Percentiles rank a stretch among this genome's conserved stretches.
Conservation (phyloP, 2,329 filamentous ascomycete genomes). For the Lasiodiplodia gonubiensis region DNA sequence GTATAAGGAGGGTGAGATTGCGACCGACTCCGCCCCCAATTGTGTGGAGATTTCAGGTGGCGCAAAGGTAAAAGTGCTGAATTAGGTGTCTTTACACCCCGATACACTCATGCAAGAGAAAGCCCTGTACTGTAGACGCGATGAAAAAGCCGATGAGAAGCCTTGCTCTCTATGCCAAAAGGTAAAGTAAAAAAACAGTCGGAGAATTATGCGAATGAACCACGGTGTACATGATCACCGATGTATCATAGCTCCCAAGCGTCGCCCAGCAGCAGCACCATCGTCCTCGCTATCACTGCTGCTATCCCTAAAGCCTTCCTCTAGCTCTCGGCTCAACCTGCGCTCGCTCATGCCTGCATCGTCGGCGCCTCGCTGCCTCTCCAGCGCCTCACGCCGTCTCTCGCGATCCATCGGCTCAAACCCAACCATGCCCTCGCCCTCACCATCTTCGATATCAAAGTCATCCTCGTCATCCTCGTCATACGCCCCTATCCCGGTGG, state of each 20-base stretch:
- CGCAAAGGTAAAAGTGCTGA: background rate
- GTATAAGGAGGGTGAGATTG: too few relatives aligned
- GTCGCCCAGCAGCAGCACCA: conserved; percentile 30
- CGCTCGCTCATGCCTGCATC: conserved; percentile 56
- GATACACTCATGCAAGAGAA: background rate
- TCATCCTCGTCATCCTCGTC: conserved; percentile 31
- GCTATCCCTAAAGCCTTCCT: conserved; percentile 76
- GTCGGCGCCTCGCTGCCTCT: conserved; percentile 40
- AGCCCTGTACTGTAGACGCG: background rate
- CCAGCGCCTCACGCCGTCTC: conserved; percentile 46
- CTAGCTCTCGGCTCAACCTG: conserved; percentile 78
- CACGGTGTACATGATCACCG: conserved; percentile 5
- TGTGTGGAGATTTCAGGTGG: background rate
- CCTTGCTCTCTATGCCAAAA: background rate
- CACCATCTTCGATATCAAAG: conserved; percentile 48
- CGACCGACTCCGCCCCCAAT: background rate
- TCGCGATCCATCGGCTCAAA: conserved; percentile 47
- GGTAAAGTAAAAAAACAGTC: background rate
- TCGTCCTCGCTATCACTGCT: conserved; percentile 61
- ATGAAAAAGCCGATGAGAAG: background rate
- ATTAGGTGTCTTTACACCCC: background rate
- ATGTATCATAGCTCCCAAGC: conserved; percentile 6
- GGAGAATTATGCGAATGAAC: background rate
- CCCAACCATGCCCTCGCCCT: conserved; percentile 55
- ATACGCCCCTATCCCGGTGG: background rate